A percentile compares a stretch with the other conserved stretches of the same genome.
These are phyloP conservation scores for Primulina huaijiensis DNA, from an alignment of 257 asterid species.

Conservation along the genomic window DNA sequence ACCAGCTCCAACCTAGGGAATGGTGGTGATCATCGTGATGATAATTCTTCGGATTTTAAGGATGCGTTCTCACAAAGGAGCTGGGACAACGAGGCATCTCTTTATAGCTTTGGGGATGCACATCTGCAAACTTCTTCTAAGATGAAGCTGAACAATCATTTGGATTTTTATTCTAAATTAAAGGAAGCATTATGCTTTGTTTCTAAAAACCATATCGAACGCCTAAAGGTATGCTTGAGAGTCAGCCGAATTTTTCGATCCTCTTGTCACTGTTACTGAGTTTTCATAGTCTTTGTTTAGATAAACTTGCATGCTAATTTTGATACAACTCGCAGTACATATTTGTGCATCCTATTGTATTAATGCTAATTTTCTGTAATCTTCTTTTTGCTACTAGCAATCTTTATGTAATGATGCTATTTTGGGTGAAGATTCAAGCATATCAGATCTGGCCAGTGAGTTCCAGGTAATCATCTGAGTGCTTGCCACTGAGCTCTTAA, in stretches of 20 bases:
- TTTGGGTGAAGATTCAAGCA: slow-evolving; percentile 34
- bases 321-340: slow-evolving; percentile 19
- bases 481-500: neutral
- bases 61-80: slow-evolving; percentile 41
- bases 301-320: slow-evolving; percentile 9
- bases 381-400: slow-evolving; percentile 30
- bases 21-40: slow-evolving; percentile 42
- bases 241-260: slow-evolving; percentile 9
- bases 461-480: slow-evolving; percentile 46
- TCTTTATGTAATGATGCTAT: slow-evolving; percentile 32
- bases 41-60: slow-evolving; percentile 54
- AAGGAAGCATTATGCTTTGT: slow-evolving; percentile 44
- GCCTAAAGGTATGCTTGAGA: slow-evolving; percentile 45
- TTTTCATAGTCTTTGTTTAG: neutral
- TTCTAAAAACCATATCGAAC: slow-evolving; percentile 42
- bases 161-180: slow-evolving; percentile 60
- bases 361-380: slow-evolving; percentile 18
- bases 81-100: slow-evolving; percentile 29
- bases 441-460: slow-evolving; percentile 36
- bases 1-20: slow-evolving; percentile 32
- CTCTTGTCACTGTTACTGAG: slow-evolving; percentile 3
- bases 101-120: slow-evolving; percentile 32
- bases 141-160: slow-evolving; percentile 41
- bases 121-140: slow-evolving; percentile 35
- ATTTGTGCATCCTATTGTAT: slow-evolving; percentile 7